These are phyloP conservation scores for Trichoderma koningii DNA, from an alignment of 2,329 filamentous ascomycete genomes.

Conservation along the genomic window DNA sequence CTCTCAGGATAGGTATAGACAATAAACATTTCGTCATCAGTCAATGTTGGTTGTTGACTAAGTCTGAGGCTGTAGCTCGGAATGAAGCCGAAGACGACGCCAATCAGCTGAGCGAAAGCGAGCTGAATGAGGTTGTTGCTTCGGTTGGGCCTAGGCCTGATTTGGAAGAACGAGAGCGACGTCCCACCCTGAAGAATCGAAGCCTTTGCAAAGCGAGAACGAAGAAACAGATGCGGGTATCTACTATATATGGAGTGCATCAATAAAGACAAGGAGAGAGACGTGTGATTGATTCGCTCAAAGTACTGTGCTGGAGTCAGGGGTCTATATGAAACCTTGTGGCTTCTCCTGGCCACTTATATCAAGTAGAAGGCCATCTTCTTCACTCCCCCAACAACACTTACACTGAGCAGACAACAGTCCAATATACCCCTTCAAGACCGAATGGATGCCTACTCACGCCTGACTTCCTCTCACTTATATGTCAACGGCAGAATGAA, in stretches of 20 bases:
- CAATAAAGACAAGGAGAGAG: background rate
- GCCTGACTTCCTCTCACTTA: background rate
- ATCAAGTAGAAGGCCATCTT: background rate
- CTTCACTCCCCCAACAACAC: background rate
- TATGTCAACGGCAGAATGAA: background rate
- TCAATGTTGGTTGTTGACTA: too few relatives aligned
- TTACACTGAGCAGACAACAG: too few relatives aligned
- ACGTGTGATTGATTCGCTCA: background rate
- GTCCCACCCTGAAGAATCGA: background rate
- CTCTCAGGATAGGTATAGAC: too few relatives aligned
- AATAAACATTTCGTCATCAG: too few relatives aligned
- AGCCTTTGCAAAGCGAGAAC: conserved; percentile 7
- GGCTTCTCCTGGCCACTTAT: background rate
- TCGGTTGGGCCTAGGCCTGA: background rate
- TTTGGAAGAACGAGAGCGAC: conserved; percentile 25
- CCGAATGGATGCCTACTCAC: background rate
- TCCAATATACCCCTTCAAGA: background rate
- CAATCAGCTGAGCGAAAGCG: conserved; percentile 17
- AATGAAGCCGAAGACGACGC: background rate
- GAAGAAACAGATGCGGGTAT: conserved; percentile 1
- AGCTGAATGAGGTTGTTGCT: background rate
- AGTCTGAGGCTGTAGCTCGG: too few relatives aligned
- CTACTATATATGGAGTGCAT: background rate
- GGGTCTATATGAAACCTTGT: background rate
- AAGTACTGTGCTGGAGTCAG: background rate